Evolutionary conservation across 139 green algal species (phyloP), one percentile per base, ranked within the genome.

Genomic region (Astrephomene gubernaculifera): DNA sequence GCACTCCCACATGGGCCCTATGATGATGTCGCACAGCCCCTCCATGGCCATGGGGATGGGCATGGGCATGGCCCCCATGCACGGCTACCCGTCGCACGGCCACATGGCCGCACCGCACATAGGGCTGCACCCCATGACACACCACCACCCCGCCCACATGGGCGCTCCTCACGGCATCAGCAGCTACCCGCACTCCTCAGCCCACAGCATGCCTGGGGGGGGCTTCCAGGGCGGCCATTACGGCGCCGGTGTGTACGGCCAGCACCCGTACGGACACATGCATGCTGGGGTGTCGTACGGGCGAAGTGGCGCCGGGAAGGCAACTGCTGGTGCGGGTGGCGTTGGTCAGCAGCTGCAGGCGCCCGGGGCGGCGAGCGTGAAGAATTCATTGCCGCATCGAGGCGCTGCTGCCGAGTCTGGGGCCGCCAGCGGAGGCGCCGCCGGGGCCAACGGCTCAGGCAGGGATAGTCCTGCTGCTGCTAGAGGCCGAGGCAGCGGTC

Each of bases 11-110:
- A 81, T 81, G 73, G 73, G 73, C 49, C 52, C 72, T 27, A 81
- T 81, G 73, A 10, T 67, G 25, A 43, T 67, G 35, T 27, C 52
- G 73, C 73, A 81, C 33, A 39, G 35, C 7, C 35, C 70, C 22
- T 41, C 70, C 24, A 78, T 78, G 70, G 70, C 43, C 24, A 78
- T 78, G 70, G 70, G 68, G 19, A 75, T 75, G 68, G 68, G 68
- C 27, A 63, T 78, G 43, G 70, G 43, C 10, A 44, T 38, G 57
- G 57, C 19, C 44, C 52, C 33, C 52, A 45, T 67, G 73, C 73
- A 81, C 21, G 14, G 36, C 38, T 78, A 54, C 70, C 68, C 68
- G 17, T 10, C 68, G 68, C 52, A 69, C 33, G 38, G 54, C 7
- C 31, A 39, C 35, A 60, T 82, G 54, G 54, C 36, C 27, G 52